A percentile compares a stretch with the other conserved stretches of the same genome.
Evolutionary conservation across 345 rosid species (phyloP).

Genomic region (Raphanus raphanistrum): DNA sequence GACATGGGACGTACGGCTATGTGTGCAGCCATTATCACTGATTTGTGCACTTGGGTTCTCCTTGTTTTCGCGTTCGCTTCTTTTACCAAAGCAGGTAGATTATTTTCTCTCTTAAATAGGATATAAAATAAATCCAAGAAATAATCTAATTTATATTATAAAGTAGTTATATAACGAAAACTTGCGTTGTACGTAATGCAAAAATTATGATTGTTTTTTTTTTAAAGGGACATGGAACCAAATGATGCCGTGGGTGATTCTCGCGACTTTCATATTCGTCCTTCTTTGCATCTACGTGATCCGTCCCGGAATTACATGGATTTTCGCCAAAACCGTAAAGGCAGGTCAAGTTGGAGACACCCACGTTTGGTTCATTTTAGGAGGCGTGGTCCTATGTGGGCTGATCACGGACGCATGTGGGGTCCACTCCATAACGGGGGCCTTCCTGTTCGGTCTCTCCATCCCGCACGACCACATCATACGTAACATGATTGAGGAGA

Average conservation of each 20-base stretch:
- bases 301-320: slow-evolving; percentile 54
- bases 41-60: slow-evolving; percentile 57
- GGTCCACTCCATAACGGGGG: slow-evolving; percentile 59
- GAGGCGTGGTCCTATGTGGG: slow-evolving; percentile 54
- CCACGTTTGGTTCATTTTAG: slow-evolving; percentile 52
- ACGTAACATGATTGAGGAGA: slow-evolving; percentile 44
- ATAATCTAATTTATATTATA: neutral
- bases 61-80: slow-evolving; percentile 45
- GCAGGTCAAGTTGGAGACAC: slow-evolving; percentile 42
- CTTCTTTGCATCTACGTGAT: slow-evolving; percentile 40
- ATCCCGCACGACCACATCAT: slow-evolving; percentile 50
- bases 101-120: neutral
- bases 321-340: slow-evolving; percentile 32
- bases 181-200: neutral
- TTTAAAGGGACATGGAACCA: slow-evolving; percentile 31
- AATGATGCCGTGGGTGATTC: slow-evolving; percentile 25
- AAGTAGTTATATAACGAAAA: neutral
- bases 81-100: slow-evolving; percentile 25
- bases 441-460: slow-evolving; percentile 63
- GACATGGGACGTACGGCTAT: slow-evolving; percentile 59
- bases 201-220: neutral
- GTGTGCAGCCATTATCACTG: slow-evolving; percentile 57
- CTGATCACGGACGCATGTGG: slow-evolving; percentile 61
- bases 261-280: slow-evolving; percentile 40
- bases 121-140: neutral